Percentiles rank a stretch among this genome's conserved stretches.
These are phyloP conservation scores for Wickerhamiella allomyrinae DNA, from an alignment of 805 yeast species.

Conservation along the genomic window DNA sequence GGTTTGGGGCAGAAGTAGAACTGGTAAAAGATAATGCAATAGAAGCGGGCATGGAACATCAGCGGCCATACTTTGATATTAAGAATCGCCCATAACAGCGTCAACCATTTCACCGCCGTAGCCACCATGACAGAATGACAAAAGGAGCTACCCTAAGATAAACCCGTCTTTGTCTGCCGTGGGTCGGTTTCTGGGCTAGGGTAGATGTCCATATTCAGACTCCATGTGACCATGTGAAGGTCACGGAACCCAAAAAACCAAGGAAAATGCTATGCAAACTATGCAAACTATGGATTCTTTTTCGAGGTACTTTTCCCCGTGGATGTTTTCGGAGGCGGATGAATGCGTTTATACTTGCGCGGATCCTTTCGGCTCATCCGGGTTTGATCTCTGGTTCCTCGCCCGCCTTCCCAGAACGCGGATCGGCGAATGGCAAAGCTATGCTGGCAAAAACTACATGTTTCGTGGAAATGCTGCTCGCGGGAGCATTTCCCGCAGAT, in stretches of 20 bases:
- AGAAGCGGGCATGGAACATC: slow-evolving; percentile 52
- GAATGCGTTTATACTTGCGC: slow-evolving; percentile 24
- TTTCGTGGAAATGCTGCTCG: slow-evolving; percentile 27
- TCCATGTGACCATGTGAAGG: too few relatives aligned
- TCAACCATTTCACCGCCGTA: slow-evolving; percentile 4
- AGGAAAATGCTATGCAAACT: too few relatives aligned
- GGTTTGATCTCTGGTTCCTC: slow-evolving; percentile 28
- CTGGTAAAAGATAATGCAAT: slow-evolving; percentile 30
- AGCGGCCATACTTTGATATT: slow-evolving; percentile 55
- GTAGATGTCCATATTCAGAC: too few relatives aligned
- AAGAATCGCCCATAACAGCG: slow-evolving; percentile 23
- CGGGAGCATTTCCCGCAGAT: slow-evolving; percentile 30
- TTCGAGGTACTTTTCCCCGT: too few relatives aligned
- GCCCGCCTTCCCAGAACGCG: slow-evolving; percentile 34
- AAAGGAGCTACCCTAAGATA: too few relatives aligned
- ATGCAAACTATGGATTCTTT: too few relatives aligned
- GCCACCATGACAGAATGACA: neutral
- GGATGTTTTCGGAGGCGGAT: neutral
- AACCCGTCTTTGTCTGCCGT: too few relatives aligned
- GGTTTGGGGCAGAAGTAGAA: slow-evolving; percentile 20
- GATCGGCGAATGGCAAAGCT: slow-evolving; percentile 23
- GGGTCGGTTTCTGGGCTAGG: too few relatives aligned
- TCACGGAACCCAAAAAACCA: too few relatives aligned
- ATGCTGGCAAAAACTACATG: slow-evolving; percentile 27
- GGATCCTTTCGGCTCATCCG: slow-evolving; percentile 31